Evolutionary conservation across 306 rosid genomes (phyloP).

Genomic region (Medicago ruthenica): DNA sequence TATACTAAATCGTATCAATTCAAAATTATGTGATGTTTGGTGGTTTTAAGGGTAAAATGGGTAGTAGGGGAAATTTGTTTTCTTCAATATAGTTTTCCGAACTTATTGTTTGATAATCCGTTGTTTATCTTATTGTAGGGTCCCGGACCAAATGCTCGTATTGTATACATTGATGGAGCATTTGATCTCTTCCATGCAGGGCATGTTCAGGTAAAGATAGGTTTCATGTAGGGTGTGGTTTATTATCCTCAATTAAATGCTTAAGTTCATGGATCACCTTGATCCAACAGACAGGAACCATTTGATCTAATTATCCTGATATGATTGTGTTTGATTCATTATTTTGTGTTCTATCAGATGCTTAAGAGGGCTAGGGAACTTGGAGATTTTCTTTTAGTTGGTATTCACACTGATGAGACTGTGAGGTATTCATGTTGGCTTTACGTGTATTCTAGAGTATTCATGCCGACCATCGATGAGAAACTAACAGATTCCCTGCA

Average conservation of each 20-base stretch:
- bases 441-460: constrained; percentile 19
- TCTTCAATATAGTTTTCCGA: constrained; percentile 27
- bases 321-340: constrained; percentile 33
- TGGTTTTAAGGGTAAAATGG: constrained; percentile 36
- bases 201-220: constrained; percentile 78
- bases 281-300: background rate
- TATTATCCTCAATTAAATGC: constrained; percentile 30
- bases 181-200: constrained; percentile 99
- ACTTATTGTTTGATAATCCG: background rate
- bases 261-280: constrained; percentile 20
- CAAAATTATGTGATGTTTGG: constrained; percentile 11
- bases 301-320: constrained; percentile 24
- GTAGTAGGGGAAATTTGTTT: constrained; percentile 10
- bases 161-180: constrained; percentile 98
- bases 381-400: constrained; percentile 96
- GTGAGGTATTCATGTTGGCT: constrained; percentile 70
- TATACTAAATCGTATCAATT: constrained; percentile 15
- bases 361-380: constrained; percentile 89
- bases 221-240: background rate
- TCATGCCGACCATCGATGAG: constrained; percentile 7
- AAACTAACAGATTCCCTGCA: constrained; percentile 51
- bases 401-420: constrained; percentile 78
- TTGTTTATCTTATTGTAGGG: constrained; percentile 59
- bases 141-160: constrained; percentile 93
- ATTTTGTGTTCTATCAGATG: constrained; percentile 58